These are phyloP conservation scores for Sporisorium sorghi DNA, from an alignment of 1,284 basidiomycete genomes.

Conservation along the genomic window DNA sequence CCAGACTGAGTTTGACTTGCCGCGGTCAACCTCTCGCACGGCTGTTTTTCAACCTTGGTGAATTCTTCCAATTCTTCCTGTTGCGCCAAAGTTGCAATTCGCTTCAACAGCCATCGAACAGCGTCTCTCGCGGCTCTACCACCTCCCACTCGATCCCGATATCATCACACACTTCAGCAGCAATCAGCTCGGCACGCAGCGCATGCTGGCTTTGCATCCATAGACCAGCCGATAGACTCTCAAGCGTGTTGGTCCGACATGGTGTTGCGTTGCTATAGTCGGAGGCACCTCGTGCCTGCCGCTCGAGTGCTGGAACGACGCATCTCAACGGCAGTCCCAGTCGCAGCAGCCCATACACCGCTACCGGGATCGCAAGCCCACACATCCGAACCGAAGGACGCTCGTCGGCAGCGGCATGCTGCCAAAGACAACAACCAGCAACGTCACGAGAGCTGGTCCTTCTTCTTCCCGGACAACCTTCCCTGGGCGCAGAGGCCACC, in stretches of 20 bases:
- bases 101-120: background rate
- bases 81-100: background rate
- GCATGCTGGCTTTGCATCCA: background rate
- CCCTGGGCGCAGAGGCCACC: slow-evolving; percentile 16
- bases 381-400: background rate
- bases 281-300: slow-evolving; percentile 38
- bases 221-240: background rate
- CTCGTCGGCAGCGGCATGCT: background rate
- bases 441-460: slow-evolving; percentile 38
- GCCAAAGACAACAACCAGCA: background rate
- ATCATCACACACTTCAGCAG: background rate
- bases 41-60: no score
- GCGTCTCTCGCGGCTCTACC: background rate
- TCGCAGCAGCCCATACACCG: background rate
- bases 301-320: slow-evolving; percentile 13
- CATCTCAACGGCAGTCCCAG: background rate
- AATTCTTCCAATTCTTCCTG: slow-evolving; percentile 19
- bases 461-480: slow-evolving; percentile 48
- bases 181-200: background rate
- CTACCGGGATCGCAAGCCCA: background rate
- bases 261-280: slow-evolving; percentile 47
- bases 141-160: background rate
- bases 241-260: slow-evolving; percentile 11
- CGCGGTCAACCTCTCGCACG: no score
- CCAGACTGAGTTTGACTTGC: no score